A percentile compares a stretch with the other conserved stretches of the same genome.
Conservation (phyloP, 1,284 basidiomycete genomes). For the Ustilago shanxiensis region DNA sequence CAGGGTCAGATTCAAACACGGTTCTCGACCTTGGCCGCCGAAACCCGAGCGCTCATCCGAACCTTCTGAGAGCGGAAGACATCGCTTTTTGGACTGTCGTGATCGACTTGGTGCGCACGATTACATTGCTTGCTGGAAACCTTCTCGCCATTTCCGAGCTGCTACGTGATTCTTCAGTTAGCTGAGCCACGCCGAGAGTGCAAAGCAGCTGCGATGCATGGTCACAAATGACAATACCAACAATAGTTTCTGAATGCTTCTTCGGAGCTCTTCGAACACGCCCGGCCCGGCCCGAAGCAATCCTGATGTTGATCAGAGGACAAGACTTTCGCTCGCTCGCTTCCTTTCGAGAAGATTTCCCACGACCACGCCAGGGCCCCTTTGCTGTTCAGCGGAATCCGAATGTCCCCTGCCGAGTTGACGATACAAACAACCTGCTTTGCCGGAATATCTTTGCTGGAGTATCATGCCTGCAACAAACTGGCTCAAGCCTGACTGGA, state of each 20-base stretch:
- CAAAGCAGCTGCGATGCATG: not conserved
- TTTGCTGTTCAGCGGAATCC: not conserved
- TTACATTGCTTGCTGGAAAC: not conserved
- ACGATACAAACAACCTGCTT: not conserved
- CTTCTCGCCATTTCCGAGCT: not conserved
- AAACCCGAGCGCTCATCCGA: not conserved
- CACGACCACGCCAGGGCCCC: slow-evolving; percentile 6
- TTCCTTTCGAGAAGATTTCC: not conserved
- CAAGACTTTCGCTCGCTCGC: not conserved
- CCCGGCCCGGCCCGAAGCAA: not conserved
- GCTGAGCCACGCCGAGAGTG: slow-evolving; percentile 2
- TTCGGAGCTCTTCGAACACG: not conserved
- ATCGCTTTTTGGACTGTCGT: too few species aligned
- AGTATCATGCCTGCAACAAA: not conserved
- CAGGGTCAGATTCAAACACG: not conserved
- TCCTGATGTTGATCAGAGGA: not conserved
- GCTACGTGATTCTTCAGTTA: not conserved
- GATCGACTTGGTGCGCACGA: too few species aligned
- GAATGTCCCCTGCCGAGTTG: not conserved
- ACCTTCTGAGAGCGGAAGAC: not conserved
- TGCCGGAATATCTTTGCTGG: not conserved
- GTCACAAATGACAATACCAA: not conserved
- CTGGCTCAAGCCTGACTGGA: not conserved
- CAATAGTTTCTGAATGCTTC: not conserved
- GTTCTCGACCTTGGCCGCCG: not conserved